phyloP scores from a whole-genome alignment of 177 flowering plant species.

The Vitis hybrid region DNA sequence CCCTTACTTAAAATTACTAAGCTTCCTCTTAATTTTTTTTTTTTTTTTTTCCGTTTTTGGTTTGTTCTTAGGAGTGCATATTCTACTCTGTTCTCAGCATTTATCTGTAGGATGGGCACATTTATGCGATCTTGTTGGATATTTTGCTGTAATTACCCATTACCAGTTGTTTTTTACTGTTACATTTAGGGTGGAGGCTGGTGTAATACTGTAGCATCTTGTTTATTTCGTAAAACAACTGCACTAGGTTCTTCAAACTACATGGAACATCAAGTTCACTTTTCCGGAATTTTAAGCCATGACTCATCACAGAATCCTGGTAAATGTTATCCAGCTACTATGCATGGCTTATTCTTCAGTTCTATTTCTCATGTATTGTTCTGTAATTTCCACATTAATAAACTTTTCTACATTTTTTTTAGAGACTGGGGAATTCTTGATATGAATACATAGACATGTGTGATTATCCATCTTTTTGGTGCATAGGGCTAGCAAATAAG shows the following conservation, averaged over 20 bases:
- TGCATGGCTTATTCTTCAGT: no score
- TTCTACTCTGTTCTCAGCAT: background rate
- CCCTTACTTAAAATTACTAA: no score
- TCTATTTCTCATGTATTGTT: no score
- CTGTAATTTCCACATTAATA: no score
- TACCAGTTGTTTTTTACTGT: background rate
- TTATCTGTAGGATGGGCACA: background rate
- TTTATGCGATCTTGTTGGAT: background rate
- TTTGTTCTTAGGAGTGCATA: background rate
- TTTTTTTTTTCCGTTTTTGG: no score
- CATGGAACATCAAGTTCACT: conserved; percentile 66
- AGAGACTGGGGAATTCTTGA: no score
- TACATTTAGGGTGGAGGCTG: conserved; percentile 87
- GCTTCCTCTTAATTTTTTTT: background rate
- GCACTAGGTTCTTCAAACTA: conserved; percentile 71
- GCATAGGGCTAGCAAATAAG: no score
- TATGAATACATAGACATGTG: no score
- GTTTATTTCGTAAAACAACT: conserved; percentile 53
- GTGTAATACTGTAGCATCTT: conserved; percentile 64
- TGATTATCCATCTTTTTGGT: no score
- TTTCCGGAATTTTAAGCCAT: conserved; percentile 70
- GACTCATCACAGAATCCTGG: conserved; percentile 75
- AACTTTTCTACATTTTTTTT: no score
- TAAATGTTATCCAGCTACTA: conserved; percentile 15
- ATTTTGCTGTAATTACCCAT: background rate